A percentile compares a stretch with the other conserved stretches of the same genome.
These are phyloP conservation scores for Ceratocystis diversiconidia DNA, from an alignment of 2,329 filamentous ascomycete genomes.

Conservation along the genomic window DNA sequence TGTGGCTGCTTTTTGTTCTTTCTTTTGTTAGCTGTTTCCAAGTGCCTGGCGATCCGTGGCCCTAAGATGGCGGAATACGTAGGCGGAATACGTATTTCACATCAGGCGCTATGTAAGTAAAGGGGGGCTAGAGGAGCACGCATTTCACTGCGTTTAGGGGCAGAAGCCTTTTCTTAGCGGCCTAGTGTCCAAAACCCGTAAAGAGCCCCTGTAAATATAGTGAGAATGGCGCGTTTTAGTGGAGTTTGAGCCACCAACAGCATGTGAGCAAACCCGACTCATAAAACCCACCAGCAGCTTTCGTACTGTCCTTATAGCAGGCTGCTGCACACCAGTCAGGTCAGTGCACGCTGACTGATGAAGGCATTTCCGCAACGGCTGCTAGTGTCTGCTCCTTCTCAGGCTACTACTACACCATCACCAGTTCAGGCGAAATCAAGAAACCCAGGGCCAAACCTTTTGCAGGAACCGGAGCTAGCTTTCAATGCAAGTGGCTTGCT, in stretches of 20 bases:
- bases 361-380: neutral
- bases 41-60: neutral
- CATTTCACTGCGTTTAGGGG: too few species aligned
- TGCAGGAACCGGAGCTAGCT: neutral
- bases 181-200: too few species aligned
- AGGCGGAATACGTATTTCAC: neutral
- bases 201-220: too few species aligned
- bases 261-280: too few species aligned
- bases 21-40: neutral
- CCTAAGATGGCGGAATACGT: constrained; percentile 4
- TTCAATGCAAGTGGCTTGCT: too few species aligned
- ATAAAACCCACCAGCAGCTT: neutral
- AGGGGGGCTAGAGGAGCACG: too few species aligned
- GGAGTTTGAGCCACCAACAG: too few species aligned
- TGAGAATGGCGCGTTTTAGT: too few species aligned
- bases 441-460: neutral
- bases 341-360: neutral
- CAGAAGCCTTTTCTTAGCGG: too few species aligned
- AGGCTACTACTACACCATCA: neutral
- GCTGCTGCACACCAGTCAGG: neutral
- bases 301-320: neutral
- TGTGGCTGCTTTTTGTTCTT: neutral
- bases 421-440: neutral
- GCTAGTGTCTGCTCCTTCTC: neutral
- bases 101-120: neutral